Percentiles rank a stretch among this genome's conserved stretches.
Evolutionary conservation across 257 asterid genomes (phyloP).

Genomic region (Solanum chiquidenum): DNA sequence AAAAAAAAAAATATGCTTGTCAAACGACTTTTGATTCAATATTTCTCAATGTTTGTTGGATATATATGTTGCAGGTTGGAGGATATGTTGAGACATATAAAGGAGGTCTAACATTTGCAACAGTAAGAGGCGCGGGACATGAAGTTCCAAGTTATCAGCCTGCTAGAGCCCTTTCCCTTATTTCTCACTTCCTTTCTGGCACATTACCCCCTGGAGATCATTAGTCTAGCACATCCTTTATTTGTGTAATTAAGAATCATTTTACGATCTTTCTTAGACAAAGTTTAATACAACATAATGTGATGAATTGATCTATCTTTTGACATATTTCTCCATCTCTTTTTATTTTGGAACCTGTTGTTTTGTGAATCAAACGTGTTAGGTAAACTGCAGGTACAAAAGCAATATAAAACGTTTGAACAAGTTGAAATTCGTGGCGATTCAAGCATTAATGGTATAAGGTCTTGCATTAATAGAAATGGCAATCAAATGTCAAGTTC

Average conservation of each 20-base stretch:
- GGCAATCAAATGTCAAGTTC: background rate
- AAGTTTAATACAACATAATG: background rate
- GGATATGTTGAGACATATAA: background rate
- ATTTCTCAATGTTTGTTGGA: too few species aligned
- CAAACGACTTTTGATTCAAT: background rate
- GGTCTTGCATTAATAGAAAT: background rate
- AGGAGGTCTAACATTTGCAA: background rate
- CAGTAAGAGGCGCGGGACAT: slow-evolving; percentile 1
- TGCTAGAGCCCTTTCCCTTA: background rate
- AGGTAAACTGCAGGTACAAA: background rate
- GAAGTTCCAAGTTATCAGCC: slow-evolving; percentile 3
- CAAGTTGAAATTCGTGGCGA: too few species aligned
- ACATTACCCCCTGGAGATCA: background rate
- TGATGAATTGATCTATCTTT: background rate
- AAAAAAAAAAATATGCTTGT: too few species aligned
- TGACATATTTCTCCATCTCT: background rate
- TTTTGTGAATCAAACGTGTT: background rate
- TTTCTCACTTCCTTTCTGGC: background rate
- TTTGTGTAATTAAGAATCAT: background rate
- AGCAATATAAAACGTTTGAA: too few species aligned
- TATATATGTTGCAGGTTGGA: background rate
- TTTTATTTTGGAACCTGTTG: background rate
- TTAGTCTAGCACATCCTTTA: background rate
- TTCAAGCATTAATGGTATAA: background rate
- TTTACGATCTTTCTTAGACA: background rate